Conservation (phyloP, 2,329 filamentous ascomycete species). For the Venturia pyrina region DNA sequence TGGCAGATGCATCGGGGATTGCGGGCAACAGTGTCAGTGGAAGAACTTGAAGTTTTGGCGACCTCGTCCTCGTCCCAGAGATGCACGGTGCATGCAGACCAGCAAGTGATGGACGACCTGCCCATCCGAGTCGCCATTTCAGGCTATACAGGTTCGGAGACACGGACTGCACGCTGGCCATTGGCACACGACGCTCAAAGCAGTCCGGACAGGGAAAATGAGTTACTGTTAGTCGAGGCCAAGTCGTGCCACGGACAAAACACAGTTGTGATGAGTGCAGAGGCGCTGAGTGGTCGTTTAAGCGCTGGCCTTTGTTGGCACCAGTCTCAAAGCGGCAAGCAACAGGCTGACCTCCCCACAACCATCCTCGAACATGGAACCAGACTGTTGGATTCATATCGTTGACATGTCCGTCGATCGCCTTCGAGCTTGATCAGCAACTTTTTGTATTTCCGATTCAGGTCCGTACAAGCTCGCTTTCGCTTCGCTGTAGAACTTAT, state of each 20-base stretch:
- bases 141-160: neutral
- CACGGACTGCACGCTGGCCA: neutral
- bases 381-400: neutral
- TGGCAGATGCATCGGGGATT: neutral
- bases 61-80: neutral
- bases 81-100: neutral
- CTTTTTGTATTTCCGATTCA: neutral
- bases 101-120: neutral
- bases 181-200: neutral
- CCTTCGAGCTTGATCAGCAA: neutral
- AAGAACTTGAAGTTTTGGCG: neutral
- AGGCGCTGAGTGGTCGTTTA: neutral
- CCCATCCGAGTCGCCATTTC: neutral
- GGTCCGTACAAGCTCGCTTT: neutral
- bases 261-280: neutral
- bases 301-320: neutral
- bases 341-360: neutral
- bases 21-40: neutral
- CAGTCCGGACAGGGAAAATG: neutral
- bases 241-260: neutral
- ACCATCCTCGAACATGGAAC: neutral
- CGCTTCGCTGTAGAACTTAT: neutral
- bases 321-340: neutral
- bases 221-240: neutral
- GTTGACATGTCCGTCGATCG: neutral